Evolutionary conservation across 495 filamentous ascomycete species (phyloP), one percentile per base, ranked within the genome.

Genomic region (Lasiosphaeris hirsuta): DNA sequence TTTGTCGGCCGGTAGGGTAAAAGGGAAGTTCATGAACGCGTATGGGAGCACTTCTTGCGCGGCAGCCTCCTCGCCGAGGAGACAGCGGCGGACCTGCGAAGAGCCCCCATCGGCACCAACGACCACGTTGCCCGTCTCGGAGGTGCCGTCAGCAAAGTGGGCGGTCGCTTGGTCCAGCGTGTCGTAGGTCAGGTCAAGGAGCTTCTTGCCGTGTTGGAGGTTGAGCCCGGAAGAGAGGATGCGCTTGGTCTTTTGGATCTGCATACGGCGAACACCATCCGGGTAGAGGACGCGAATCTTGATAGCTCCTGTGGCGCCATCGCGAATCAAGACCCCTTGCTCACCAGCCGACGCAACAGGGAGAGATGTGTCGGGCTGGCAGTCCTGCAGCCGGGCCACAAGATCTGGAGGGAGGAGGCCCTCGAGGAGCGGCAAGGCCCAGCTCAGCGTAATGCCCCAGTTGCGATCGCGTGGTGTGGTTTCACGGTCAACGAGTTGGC

Each of bases 1-100:
- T 17, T 56, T 56, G 18, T 56, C 54, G 13, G 54, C 54, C 11
- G 54, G 54, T 15, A 56, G 43, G 44, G 33, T 39, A 17, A 56
- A 56, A 11, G 54, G 44, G 34, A 56, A 56, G 37, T 56, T 56
- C 54, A 56, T 56, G 44, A 56, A 56, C 14, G 54, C 54, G 36
- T 56, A 56, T 2, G 54, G 54, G 30, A 56, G 54, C 4, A 56
- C 54, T 30, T 56, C 43, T 36, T 56, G 54, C 35, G 54, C 54
- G 35, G 54, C 54, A 15, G n/a, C 23, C 13, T 48, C 15, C 35
- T 56, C 54, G 54, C 39, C 36, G 19, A 56, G 44, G 14, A 56
- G 44, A 40, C 54, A 56, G 5, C 33, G 10, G 33, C 54, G 43
- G 43, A 56, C 54, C 17, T 56, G 30, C 9, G 54, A 56, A 11